Base-by-base conservation (phyloP, 140 eudicot genomes). In the Senecio squalidus region DNA sequence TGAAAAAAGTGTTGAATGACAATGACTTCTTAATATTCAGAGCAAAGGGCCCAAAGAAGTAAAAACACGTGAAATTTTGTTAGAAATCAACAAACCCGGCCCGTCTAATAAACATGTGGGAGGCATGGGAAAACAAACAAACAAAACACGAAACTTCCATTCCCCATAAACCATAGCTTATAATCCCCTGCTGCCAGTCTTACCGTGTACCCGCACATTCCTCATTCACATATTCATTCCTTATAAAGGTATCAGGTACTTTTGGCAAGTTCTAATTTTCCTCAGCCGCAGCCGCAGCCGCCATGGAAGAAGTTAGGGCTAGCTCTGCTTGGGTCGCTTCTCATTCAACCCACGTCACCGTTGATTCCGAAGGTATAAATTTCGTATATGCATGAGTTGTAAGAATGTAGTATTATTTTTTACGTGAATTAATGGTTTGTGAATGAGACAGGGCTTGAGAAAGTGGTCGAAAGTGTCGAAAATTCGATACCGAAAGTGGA, bases 281-380 rank as follows among this genome's bases (percentile, higher is more conserved):
- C 55, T 46, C 70, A 41, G 39, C 24, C 28, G 4, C 34, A 36
- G 27, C 47, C 54, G 27, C 63, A 36, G 41, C 50, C 72, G 69
- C 80, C 58, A 87, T 91, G 98, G 98, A 91, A 58, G 91, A 76
- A 51, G 98, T 91, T 63, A 80, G 94, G 78, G 71, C 76, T 41
- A 80, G 69, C 78, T 74, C 84, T 17, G 91, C 90, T 23, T 88
- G 90, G 94, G 94, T 86, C 65, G 94, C 96, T 36, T 30, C 86
- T 68, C 89, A 76, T 77, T 72, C 97, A 23, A 76, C 91, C 64
- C 98, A 91, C 65, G 98, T 86, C 68, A 69, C 85, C 39, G 48
- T 86, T 68, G 88, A 83, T 69, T 77, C 72, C 36, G 54, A 73
- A 81, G 98, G 98, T 13, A 2, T 27, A 33, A 20, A 24, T 47